A percentile compares a stretch with the other conserved stretches of the same genome.
Evolutionary conservation across 257 asterid genomes (phyloP).

Genomic region (Solanum boliviense): DNA sequence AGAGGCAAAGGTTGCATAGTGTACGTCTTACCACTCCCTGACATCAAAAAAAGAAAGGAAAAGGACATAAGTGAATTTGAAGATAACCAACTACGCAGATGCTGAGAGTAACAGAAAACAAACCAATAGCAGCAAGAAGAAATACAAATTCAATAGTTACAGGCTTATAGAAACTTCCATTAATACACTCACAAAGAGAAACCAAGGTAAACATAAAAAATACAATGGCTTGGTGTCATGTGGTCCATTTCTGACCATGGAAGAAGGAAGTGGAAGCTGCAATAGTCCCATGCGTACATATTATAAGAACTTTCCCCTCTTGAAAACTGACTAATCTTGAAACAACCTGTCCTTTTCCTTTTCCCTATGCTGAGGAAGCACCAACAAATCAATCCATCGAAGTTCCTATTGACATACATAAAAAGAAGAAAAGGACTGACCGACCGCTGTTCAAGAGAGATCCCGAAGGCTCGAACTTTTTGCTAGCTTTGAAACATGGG

Average conservation of each 20-base stretch:
- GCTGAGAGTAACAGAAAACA: background rate
- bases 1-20: slow-evolving; percentile 98
- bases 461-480: too few relatives aligned
- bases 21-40: slow-evolving; percentile 97
- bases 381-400: too few relatives aligned
- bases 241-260: background rate
- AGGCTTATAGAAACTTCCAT: background rate
- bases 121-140: background rate
- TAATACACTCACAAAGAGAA: background rate
- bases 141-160: background rate
- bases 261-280: background rate
- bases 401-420: too few relatives aligned
- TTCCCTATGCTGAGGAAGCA: too few relatives aligned
- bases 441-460: too few relatives aligned
- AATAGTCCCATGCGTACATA: background rate
- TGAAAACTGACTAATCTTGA: too few relatives aligned
- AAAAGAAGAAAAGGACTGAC: too few relatives aligned
- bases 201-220: background rate
- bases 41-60: background rate
- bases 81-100: slow-evolving; percentile 1
- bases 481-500: too few relatives aligned
- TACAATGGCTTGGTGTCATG: background rate
- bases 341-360: too few relatives aligned
- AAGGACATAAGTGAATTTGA: background rate
- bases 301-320: background rate